phyloP scores from a whole-genome alignment of 108 stramenopile species.

The Hondaea fermentalgiana region DNA sequence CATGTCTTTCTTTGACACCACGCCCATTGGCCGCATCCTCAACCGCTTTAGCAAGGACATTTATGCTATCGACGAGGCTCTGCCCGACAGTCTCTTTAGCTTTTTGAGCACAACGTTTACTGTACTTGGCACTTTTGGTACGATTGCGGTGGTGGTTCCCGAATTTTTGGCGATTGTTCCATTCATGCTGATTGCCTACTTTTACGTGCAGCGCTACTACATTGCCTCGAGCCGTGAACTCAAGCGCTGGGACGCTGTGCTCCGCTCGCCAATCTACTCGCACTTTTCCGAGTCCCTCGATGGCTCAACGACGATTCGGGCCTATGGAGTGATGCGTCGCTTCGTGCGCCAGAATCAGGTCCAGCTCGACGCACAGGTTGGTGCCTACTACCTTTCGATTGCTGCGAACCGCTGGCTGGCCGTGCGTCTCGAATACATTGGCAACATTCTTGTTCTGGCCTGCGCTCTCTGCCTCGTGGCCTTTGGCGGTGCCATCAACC shows the following conservation, averaged over 20 bases:
- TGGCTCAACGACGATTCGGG: constrained; percentile 80
- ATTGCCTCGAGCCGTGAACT: constrained; percentile 76
- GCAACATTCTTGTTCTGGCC: constrained; percentile 58
- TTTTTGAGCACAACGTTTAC: constrained; percentile 60
- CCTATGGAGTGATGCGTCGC: constrained; percentile 64
- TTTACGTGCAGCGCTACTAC: constrained; percentile 64
- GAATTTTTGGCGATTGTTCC: constrained; percentile 35
- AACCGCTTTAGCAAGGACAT: constrained; percentile 78
- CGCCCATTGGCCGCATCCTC: constrained; percentile 55
- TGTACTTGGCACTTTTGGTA: constrained; percentile 63
- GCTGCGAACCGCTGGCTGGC: constrained; percentile 89
- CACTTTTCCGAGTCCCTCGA: constrained; percentile 82
- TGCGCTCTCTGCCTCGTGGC: constrained; percentile 65
- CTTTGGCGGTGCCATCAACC: constrained; percentile 12
- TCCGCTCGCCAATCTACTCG: constrained; percentile 76
- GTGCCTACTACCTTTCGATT: constrained; percentile 70
- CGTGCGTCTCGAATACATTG: constrained; percentile 75
- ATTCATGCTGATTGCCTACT: constrained; percentile 64
- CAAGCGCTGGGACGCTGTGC: constrained; percentile 74
- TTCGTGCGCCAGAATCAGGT: constrained; percentile 33
- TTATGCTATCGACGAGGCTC: constrained; percentile 81
- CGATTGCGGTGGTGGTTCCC: constrained; percentile 51
- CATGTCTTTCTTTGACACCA: constrained; percentile 74
- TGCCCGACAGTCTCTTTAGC: constrained; percentile 57
- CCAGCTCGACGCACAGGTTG: constrained; percentile 49